Base-by-base conservation (phyloP, 306 rosid species). In the Sicyos edulis region DNA sequence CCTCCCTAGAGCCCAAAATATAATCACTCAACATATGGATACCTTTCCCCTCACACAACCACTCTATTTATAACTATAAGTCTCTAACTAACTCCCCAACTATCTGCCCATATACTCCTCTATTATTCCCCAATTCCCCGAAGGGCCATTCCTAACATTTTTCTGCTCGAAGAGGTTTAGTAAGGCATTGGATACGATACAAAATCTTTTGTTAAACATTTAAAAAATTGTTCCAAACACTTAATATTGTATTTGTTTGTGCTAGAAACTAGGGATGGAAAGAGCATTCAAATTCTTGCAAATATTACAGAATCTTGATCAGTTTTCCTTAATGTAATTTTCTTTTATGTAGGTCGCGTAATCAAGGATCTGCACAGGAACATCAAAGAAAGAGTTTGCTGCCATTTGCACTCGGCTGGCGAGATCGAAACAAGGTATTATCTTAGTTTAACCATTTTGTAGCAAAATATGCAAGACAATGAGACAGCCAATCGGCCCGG, bases 351-450 rank as follows among this genome's bases (percentile, higher is more conserved):
- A 86, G 97, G 86, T 49, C 83, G 52, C 74, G 71, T 45, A 66
- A 8, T 58, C 82, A 60, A 78, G 85, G 81, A 54, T 72, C 87
- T 16, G 75, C 53, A 49, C 72, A 29, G 45, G 96, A 82, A 53
- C 84, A 45, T 80, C 29, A 89, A 67, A 86, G 81, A 71, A 92
- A 78, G 85, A 40, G 65, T 16, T 82, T 92, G 77, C 81, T 88
- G 61, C 81, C 86, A 40, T 93, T 93, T 85, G 93, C 90, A 80
- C 85, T 88, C 47, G 96, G 98, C 54, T 93, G 97, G 97, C 96
- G 96, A 63, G 98, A 92, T 78, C 84, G 79, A 82, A 86, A 74
- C 83, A 90, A 86, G 98, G 98, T 93, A 17, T 45, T 11, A 44
- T 66, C 20, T 10, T 13, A 12, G 55, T 20, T 45, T 21, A 44